These are phyloP conservation scores for Tetradesmus obliquus DNA, from an alignment of 139 green algal genomes.

Conservation along the genomic window DNA sequence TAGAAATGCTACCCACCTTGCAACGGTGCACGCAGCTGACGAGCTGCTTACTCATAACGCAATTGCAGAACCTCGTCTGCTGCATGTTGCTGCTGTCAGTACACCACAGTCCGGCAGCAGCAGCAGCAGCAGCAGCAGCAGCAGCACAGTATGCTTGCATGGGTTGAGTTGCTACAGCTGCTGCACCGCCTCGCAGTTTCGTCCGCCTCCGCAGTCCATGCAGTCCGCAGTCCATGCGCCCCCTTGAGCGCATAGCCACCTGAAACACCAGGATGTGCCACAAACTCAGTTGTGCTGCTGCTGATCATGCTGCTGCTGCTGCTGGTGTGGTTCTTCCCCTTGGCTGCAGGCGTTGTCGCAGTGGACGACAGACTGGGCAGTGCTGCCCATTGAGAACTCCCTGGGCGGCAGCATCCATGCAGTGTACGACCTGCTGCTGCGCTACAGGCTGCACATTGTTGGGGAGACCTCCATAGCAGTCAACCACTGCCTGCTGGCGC, in stretches of 20 bases:
- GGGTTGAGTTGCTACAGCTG: not conserved
- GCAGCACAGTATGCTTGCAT: not conserved
- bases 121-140: not conserved
- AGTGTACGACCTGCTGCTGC: slow-evolving; percentile 92
- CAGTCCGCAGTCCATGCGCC: too few species aligned
- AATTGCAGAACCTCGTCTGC: not conserved
- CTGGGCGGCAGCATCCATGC: slow-evolving; percentile 72
- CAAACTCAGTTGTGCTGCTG: too few species aligned
- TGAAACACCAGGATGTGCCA: too few species aligned
- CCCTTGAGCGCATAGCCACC: too few species aligned
- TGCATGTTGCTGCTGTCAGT: too few species aligned
- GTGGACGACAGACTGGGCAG: slow-evolving; percentile 70
- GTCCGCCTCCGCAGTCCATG: too few species aligned
- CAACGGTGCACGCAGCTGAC: not conserved
- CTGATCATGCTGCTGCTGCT: not conserved
- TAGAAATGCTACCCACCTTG: not conserved
- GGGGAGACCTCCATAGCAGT: slow-evolving; percentile 89
- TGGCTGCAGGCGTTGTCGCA: slow-evolving; percentile 63
- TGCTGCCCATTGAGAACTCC: slow-evolving; percentile 79
- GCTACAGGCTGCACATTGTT: slow-evolving; percentile 90
- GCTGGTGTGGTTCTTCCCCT: not conserved
- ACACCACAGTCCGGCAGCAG: too few species aligned
- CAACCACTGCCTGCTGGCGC: slow-evolving; percentile 96
- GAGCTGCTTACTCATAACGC: not conserved
- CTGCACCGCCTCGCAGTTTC: not conserved